phyloP scores from a whole-genome alignment of 2,329 filamentous ascomycete genomes.

The Ophiognomonia clavigignenti-juglandacearum region DNA sequence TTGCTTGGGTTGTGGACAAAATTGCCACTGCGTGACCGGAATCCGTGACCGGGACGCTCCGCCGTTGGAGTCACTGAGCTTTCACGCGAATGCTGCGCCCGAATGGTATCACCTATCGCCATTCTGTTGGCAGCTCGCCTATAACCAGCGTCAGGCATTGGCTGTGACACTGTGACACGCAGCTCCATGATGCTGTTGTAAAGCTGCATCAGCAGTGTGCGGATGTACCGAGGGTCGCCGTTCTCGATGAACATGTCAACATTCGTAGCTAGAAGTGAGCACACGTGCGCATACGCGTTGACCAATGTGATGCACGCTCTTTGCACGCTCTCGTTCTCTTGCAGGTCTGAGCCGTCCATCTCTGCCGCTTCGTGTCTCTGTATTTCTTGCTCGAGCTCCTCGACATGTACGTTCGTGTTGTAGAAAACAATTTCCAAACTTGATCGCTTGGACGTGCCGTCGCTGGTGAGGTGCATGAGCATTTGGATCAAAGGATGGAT shows the following conservation, averaged over 20 bases:
- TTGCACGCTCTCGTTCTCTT: slow-evolving; percentile 60
- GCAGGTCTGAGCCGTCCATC: slow-evolving; percentile 41
- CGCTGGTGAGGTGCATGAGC: slow-evolving; percentile 56
- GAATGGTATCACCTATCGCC: slow-evolving; percentile 41
- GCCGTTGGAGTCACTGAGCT: slow-evolving; percentile 49
- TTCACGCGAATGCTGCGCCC: slow-evolving; percentile 42
- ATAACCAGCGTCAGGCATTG: slow-evolving; percentile 24
- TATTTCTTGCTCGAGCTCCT: slow-evolving; percentile 61
- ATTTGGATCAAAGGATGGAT: slow-evolving; percentile 65
- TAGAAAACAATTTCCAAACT: slow-evolving; percentile 65
- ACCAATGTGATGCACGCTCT: slow-evolving; percentile 59
- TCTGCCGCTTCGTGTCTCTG: slow-evolving; percentile 54
- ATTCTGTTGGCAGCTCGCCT: slow-evolving; percentile 22
- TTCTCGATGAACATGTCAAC: slow-evolving; percentile 62
- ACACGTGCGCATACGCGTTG: slow-evolving; percentile 61
- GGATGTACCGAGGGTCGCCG: slow-evolving; percentile 62
- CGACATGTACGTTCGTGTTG: slow-evolving; percentile 62
- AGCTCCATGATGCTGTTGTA: slow-evolving; percentile 67
- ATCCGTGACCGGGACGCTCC: slow-evolving; percentile 36
- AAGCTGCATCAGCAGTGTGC: slow-evolving; percentile 57
- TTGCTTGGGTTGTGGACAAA: slow-evolving; percentile 46
- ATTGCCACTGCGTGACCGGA: slow-evolving; percentile 33
- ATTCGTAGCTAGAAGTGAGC: slow-evolving; percentile 54
- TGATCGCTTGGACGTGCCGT: slow-evolving; percentile 55
- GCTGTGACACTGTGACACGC: slow-evolving; percentile 45